Evolutionary conservation across 2,329 filamentous ascomycete species (phyloP).

Genomic region (Cercospora beticola): DNA sequence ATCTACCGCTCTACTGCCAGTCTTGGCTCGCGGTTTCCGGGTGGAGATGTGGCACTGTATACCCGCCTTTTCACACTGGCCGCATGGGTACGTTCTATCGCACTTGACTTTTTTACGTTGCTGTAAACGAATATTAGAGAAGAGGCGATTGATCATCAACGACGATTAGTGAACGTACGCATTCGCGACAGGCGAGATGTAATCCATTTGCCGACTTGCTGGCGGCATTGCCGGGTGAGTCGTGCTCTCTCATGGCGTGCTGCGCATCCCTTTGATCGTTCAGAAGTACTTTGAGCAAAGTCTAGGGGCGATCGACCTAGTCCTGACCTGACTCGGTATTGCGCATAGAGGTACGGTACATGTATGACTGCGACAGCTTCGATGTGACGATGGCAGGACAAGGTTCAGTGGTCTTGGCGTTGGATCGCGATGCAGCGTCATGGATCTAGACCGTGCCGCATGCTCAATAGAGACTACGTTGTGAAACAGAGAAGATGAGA

Average conservation of each 20-base stretch:
- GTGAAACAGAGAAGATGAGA: not conserved
- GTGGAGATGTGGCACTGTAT: conserved; percentile 22
- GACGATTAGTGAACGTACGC: not conserved
- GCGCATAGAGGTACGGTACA: not conserved
- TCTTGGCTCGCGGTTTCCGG: conserved; percentile 26
- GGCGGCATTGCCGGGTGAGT: not conserved
- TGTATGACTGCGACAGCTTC: not conserved
- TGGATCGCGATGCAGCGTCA: not conserved
- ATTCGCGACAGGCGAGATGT: conserved; percentile 1
- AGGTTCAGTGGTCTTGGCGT: not conserved
- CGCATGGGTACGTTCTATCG: conserved; percentile 26
- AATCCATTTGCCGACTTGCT: not conserved
- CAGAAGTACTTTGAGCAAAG: not conserved
- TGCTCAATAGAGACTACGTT: not conserved
- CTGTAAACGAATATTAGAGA: not conserved
- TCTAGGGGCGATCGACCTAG: not conserved
- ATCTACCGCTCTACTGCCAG: conserved; percentile 24
- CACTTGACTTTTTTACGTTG: conserved; percentile 24
- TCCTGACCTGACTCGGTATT: not conserved
- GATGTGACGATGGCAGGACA: not conserved
- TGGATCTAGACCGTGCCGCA: not conserved
- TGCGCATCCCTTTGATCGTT: not conserved
- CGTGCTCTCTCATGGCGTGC: not conserved
- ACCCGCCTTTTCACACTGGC: conserved; percentile 21
- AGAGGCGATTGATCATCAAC: not conserved